These are phyloP conservation scores for Austroboletus festivus DNA, from an alignment of 768 basidiomycete genomes.

Conservation along the genomic window DNA sequence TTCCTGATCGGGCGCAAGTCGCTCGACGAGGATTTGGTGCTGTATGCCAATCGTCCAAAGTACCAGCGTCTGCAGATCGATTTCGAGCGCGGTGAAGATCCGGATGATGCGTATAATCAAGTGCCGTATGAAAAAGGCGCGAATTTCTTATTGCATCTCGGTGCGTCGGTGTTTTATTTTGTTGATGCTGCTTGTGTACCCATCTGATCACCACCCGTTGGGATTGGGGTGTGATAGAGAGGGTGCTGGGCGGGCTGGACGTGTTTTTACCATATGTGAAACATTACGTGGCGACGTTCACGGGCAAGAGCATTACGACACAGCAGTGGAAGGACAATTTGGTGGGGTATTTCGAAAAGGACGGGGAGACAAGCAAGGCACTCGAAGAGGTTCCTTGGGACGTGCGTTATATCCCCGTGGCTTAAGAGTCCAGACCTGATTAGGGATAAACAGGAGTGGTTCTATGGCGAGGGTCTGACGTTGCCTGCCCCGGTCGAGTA, in stretches of 20 bases:
- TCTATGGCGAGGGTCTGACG: slow-evolving; percentile 72
- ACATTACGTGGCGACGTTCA: slow-evolving; percentile 80
- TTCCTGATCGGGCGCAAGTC: slow-evolving; percentile 74
- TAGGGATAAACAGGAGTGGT: slow-evolving; percentile 59
- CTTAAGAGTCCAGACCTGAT: neutral
- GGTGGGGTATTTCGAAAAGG: slow-evolving; percentile 60
- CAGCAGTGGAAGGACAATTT: slow-evolving; percentile 81
- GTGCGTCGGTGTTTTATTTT: too few relatives aligned
- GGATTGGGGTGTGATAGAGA: slow-evolving; percentile 1
- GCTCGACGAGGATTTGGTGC: slow-evolving; percentile 62
- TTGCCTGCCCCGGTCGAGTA: slow-evolving; percentile 76
- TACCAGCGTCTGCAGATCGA: slow-evolving; percentile 79
- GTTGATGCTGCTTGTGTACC: too few relatives aligned
- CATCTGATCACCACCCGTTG: too few relatives aligned
- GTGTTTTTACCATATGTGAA: slow-evolving; percentile 81
- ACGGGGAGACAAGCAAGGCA: slow-evolving; percentile 55
- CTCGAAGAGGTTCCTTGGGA: slow-evolving; percentile 77
- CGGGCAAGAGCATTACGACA: slow-evolving; percentile 80
- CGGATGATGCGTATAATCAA: slow-evolving; percentile 71
- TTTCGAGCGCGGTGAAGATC: slow-evolving; percentile 69
- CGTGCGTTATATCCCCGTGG: slow-evolving; percentile 38
- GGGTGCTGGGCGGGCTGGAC: slow-evolving; percentile 36
- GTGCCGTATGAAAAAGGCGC: slow-evolving; percentile 89
- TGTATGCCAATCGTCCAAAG: slow-evolving; percentile 53
- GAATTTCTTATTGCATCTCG: slow-evolving; percentile 82